These are phyloP conservation scores for Aureobasidium sp. DNA, from an alignment of 2,329 filamentous ascomycete genomes.

Conservation along the genomic window DNA sequence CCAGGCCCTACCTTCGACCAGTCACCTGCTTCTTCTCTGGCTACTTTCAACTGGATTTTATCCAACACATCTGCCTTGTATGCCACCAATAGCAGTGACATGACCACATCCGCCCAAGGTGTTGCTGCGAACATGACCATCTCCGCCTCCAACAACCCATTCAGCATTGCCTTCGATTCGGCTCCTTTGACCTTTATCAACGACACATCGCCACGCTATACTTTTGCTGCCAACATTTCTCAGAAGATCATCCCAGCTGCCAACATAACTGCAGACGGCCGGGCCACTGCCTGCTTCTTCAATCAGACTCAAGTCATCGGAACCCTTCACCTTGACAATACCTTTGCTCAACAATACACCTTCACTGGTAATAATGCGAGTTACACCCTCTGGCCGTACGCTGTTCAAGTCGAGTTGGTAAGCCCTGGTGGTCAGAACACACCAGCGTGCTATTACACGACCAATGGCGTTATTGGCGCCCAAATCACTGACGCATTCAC, in stretches of 20 bases:
- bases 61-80: conserved; percentile 30
- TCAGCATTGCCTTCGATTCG: conserved; percentile 48
- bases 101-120: conserved; percentile 45
- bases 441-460: conserved; percentile 45
- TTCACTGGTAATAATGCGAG: conserved; percentile 12
- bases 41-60: conserved; percentile 55
- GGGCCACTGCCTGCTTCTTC: conserved; percentile 49
- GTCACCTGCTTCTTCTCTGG: conserved; percentile 30
- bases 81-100: conserved; percentile 42
- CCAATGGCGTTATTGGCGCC: conserved; percentile 28
- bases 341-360: conserved; percentile 15
- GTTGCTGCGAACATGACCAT: conserved; percentile 27
- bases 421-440: conserved; percentile 40
- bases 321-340: conserved; percentile 42
- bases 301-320: conserved; percentile 47
- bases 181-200: conserved; percentile 42
- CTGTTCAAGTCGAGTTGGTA: conserved; percentile 47
- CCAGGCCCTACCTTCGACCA: conserved; percentile 44
- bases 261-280: conserved; percentile 35
- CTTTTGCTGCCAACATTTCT: conserved; percentile 46
- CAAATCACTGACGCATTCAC: conserved; percentile 27
- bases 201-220: conserved; percentile 43
- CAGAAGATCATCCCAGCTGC: conserved; percentile 45
- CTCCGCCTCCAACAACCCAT: conserved; percentile 47
- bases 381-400: conserved; percentile 47